These are phyloP conservation scores for Chlorella sp. DNA, from an alignment of 139 green algal genomes.

Conservation along the genomic window DNA sequence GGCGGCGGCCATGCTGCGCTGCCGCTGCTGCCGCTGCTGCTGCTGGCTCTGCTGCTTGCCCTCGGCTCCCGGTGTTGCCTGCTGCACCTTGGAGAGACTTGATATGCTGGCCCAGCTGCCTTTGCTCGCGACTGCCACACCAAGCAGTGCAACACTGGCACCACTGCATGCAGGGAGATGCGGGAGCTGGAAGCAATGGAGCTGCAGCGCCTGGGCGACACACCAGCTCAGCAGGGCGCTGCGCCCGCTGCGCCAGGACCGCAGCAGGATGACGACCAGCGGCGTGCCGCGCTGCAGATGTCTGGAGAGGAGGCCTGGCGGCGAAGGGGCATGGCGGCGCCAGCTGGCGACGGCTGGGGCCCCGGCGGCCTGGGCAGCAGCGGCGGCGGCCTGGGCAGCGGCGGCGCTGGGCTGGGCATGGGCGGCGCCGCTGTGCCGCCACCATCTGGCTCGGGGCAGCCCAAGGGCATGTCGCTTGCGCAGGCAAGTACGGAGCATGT, in stretches of 20 bases:
- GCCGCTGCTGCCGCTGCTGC: no score
- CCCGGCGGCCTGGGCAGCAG: not conserved
- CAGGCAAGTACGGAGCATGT: no score
- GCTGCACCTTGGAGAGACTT: no score
- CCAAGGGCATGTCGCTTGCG: slow-evolving; percentile 49
- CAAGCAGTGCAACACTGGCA: no score
- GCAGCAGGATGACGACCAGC: slow-evolving; percentile 42
- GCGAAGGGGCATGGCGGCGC: slow-evolving; percentile 7
- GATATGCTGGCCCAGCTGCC: no score
- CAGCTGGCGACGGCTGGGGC: not conserved
- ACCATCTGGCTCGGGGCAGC: not conserved
- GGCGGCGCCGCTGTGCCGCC: not conserved
- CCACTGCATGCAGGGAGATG: slow-evolving; percentile 36
- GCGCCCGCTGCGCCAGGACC: not conserved
- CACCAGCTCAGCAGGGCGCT: slow-evolving; percentile 4
- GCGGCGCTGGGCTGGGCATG: not conserved
- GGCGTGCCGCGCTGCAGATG: slow-evolving; percentile 53
- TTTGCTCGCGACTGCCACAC: no score
- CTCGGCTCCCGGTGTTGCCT: not conserved
- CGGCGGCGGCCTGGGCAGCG: slow-evolving; percentile 11
- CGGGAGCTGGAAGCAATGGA: slow-evolving; percentile 49
- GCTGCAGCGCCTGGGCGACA: not conserved
- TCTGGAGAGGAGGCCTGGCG: slow-evolving; percentile 68
- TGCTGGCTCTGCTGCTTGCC: no score
- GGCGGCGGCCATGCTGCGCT: no score